phyloP scores from a whole-genome alignment of 192 early-diverging fungal species.

The Haplosporangium gracile region DNA sequence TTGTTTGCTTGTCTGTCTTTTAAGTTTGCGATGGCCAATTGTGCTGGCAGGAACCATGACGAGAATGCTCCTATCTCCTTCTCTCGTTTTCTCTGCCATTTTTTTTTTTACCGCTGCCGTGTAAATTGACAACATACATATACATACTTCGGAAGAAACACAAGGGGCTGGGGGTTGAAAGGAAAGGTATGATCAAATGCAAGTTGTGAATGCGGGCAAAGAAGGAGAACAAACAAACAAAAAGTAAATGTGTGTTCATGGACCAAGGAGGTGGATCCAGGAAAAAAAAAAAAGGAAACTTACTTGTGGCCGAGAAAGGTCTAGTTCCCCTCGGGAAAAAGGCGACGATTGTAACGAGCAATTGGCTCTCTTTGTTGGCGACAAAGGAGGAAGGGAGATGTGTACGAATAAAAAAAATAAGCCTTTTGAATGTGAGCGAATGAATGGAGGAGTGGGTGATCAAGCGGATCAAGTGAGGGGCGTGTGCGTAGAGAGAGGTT shows the following conservation, averaged over 20 bases:
- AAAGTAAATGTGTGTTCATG: not conserved
- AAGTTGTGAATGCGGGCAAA: not conserved
- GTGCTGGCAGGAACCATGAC: no score
- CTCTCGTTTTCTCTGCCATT: no score
- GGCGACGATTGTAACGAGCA: not conserved
- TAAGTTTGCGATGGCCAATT: not conserved
- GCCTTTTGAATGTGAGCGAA: not conserved
- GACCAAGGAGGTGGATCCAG: not conserved
- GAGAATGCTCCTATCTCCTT: no score
- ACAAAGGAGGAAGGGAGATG: not conserved
- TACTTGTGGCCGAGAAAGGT: slow-evolving; percentile 1
- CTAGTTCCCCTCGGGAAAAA: not conserved
- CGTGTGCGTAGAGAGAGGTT: not conserved
- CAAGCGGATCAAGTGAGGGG: not conserved
- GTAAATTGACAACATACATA: no score
- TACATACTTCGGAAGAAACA: no score
- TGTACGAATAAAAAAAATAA: not conserved
- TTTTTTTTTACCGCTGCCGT: no score
- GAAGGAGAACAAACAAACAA: not conserved
- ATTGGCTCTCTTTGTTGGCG: not conserved
- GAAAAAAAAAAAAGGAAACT: not conserved
- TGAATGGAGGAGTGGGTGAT: not conserved
- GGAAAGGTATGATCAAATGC: no score
- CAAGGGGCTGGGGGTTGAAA: no score
- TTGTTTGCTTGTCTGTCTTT: not conserved